A percentile compares a stretch with the other conserved stretches of the same genome.
These are phyloP conservation scores for Mucor mucedo DNA, from an alignment of 371 early-diverging fungal species.

Conservation along the genomic window DNA sequence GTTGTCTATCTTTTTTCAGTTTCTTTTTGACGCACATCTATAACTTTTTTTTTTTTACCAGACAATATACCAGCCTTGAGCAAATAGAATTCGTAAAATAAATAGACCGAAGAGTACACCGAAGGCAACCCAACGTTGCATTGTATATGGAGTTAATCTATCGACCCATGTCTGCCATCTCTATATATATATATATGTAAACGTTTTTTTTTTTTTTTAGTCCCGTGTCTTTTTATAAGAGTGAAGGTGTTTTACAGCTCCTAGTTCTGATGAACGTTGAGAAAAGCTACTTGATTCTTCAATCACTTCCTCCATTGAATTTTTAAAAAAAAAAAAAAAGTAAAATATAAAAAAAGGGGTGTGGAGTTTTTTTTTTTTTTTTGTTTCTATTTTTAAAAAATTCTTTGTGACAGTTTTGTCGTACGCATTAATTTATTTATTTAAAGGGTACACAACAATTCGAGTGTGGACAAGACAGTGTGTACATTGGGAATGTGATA, in stretches of 20 bases:
- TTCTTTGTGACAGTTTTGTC: background rate
- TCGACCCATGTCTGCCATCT: slow-evolving; percentile 47
- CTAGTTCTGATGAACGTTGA: background rate
- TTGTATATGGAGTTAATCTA: slow-evolving; percentile 73
- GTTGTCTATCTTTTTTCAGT: too few relatives aligned
- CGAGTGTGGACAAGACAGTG: slow-evolving; percentile 48
- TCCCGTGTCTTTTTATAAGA: background rate
- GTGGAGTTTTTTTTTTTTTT: background rate
- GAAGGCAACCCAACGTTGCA: slow-evolving; percentile 79
- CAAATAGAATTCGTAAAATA: slow-evolving; percentile 77
- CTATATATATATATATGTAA: background rate
- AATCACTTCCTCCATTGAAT: background rate
- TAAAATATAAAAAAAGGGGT: too few relatives aligned
- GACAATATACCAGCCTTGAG: slow-evolving; percentile 96
- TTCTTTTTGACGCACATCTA: too few relatives aligned
- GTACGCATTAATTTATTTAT: background rate
- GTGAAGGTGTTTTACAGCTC: background rate
- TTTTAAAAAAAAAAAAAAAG: background rate
- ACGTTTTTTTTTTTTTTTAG: background rate
- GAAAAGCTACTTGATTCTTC: background rate
- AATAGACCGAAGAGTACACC: slow-evolving; percentile 70
- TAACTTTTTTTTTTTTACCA: slow-evolving; percentile 48
- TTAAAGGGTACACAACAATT: slow-evolving; percentile 10
- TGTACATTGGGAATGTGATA: slow-evolving; percentile 61
- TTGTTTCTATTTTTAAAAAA: background rate